A percentile compares a stretch with the other conserved stretches of the same genome.
Evolutionary conservation across 2,329 filamentous ascomycete genomes (phyloP).

Genomic region (Penicillium sp.): DNA sequence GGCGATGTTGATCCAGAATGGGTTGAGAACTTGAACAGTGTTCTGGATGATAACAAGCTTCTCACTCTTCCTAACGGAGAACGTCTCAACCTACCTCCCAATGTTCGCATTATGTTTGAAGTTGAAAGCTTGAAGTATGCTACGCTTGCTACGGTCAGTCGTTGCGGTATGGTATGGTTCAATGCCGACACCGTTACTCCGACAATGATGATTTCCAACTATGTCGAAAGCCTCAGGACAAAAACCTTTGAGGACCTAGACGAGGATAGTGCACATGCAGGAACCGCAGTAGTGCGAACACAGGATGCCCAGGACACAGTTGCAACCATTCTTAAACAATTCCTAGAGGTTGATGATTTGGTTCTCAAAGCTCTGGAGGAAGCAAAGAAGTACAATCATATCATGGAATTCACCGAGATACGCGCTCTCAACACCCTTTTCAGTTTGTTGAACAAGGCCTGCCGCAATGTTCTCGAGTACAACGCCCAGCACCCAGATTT

Average conservation of each 20-base stretch:
- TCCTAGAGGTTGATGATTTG: conserved; percentile 76
- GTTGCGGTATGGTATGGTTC: conserved; percentile 99
- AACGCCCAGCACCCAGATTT: conserved; percentile 94
- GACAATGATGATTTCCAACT: conserved; percentile 88
- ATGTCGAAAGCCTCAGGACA: conserved; percentile 77
- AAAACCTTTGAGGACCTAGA: conserved; percentile 92
- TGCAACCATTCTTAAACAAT: conserved; percentile 73
- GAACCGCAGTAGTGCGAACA: conserved; percentile 73
- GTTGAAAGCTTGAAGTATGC: conserved; percentile 97
- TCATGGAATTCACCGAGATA: conserved; percentile 96
- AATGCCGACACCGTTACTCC: conserved; percentile 95
- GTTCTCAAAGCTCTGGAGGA: conserved; percentile 73
- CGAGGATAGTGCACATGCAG: conserved; percentile 78
- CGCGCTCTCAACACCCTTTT: conserved; percentile 91
- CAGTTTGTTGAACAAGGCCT: conserved; percentile 91
- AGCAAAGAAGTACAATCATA: conserved; percentile 80
- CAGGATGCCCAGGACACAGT: conserved; percentile 75
- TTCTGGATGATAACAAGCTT: conserved; percentile 97
- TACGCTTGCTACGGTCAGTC: conserved; percentile 96
- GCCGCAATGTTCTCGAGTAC: conserved; percentile 90
- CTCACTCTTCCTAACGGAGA: conserved; percentile 96
- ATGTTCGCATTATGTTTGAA: conserved; percentile 99
- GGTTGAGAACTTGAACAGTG: conserved; percentile 99
- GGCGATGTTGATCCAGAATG: conserved; percentile 98
- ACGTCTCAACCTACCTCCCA: conserved; percentile 87